phyloP scores from a whole-genome alignment of 306 rosid genomes.

The Medicago arabica region DNA sequence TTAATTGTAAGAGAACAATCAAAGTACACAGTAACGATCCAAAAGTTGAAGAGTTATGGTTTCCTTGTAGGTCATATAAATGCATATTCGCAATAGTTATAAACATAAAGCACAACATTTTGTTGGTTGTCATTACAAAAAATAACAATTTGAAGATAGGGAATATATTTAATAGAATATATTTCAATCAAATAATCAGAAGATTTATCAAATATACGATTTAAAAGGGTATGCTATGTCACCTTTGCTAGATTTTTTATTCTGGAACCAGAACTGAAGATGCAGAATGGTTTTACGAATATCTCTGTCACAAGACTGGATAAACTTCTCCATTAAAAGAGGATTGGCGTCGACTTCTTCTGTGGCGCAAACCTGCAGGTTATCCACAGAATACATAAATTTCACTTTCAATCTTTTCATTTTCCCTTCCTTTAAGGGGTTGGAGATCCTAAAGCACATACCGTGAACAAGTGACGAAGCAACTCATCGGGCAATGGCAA shows the following conservation, averaged over 20 bases:
- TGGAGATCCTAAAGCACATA: constrained; percentile 48
- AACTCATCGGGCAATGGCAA: constrained; percentile 70
- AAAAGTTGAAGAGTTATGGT: constrained; percentile 7
- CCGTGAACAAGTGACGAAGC: constrained; percentile 71
- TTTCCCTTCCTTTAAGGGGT: constrained; percentile 16
- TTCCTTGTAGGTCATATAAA: constrained; percentile 27
- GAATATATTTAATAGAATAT: constrained; percentile 2
- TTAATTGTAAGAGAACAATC: constrained; percentile 21
- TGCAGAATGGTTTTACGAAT: constrained; percentile 80
- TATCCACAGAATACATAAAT: constrained; percentile 37
- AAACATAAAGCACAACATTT: constrained; percentile 5
- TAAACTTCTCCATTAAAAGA: constrained; percentile 60
- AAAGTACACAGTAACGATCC: constrained; percentile 17
- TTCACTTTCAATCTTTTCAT: constrained; percentile 21
- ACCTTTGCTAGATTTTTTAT: constrained; percentile 63
- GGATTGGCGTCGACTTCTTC: constrained; percentile 65
- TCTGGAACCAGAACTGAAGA: constrained; percentile 96
- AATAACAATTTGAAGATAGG: constrained; percentile 14
- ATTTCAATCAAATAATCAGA: background rate
- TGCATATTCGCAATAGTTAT: constrained; percentile 14
- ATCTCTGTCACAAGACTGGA: constrained; percentile 68
- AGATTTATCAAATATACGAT: background rate
- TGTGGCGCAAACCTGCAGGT: constrained; percentile 72
- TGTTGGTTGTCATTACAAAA: too few species aligned
- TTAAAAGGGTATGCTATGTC: constrained; percentile 10